Percentiles rank a stretch among this genome's conserved stretches.
Conservation (phyloP, 148 eudicot species). For the Fagopyrum tataricum region DNA sequence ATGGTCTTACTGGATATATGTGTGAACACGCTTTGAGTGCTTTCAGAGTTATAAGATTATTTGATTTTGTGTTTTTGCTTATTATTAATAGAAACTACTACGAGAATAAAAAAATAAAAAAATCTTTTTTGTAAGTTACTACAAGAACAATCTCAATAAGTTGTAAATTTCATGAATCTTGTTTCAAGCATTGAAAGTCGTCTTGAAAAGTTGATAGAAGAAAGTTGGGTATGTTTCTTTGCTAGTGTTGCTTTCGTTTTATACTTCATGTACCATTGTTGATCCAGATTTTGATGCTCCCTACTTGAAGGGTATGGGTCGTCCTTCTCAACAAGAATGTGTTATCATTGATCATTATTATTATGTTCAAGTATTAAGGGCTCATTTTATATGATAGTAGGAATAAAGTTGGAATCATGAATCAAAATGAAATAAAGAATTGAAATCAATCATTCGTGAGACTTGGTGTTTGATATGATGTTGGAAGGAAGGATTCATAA, state of each 20-base stretch:
- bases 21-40: not conserved
- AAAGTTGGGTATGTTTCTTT: not conserved
- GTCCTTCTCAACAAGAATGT: not conserved
- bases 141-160: not conserved
- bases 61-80: not conserved
- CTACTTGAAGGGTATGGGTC: not conserved
- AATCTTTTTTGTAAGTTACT: not conserved
- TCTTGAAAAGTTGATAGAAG: not conserved
- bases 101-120: too few species aligned
- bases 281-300: not conserved
- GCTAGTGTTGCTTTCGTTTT: not conserved
- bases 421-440: too few species aligned
- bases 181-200: not conserved
- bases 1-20: not conserved
- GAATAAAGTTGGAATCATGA: too few species aligned
- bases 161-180: not conserved
- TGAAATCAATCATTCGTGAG: too few species aligned
- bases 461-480: too few species aligned
- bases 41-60: not conserved
- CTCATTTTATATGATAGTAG: too few species aligned
- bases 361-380: not conserved
- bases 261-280: not conserved
- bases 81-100: not conserved
- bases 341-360: not conserved
- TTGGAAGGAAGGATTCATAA: too few species aligned